phyloP scores from a whole-genome alignment of 2,329 filamentous ascomycete species.

The Arthrobotrys musiformis region DNA sequence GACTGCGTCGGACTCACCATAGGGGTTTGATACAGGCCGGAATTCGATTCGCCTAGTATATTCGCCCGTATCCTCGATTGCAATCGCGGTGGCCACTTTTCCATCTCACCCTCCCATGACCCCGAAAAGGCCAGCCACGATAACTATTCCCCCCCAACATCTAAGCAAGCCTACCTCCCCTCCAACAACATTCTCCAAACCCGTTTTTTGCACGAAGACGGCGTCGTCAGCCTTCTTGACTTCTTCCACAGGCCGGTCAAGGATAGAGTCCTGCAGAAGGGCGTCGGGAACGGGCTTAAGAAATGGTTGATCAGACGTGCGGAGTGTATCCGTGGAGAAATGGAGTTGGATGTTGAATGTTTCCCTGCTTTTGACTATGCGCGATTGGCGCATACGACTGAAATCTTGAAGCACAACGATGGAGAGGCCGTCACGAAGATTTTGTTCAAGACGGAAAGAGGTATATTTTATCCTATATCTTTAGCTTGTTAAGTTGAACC shows the following conservation, averaged over 20 bases:
- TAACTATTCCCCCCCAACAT: slow-evolving; percentile 69
- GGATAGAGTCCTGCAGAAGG: slow-evolving; percentile 67
- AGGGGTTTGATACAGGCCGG: slow-evolving; percentile 68
- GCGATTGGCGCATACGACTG: slow-evolving; percentile 71
- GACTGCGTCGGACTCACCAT: neutral
- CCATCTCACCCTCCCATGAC: slow-evolving; percentile 64
- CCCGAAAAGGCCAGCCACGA: slow-evolving; percentile 59
- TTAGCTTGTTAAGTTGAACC: neutral
- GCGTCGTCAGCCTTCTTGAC: slow-evolving; percentile 77
- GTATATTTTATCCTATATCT: neutral
- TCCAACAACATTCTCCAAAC: slow-evolving; percentile 80
- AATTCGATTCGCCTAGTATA: slow-evolving; percentile 80
- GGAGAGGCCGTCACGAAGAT: slow-evolving; percentile 42
- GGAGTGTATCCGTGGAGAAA: slow-evolving; percentile 75
- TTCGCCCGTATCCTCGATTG: slow-evolving; percentile 81
- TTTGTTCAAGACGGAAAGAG: slow-evolving; percentile 45
- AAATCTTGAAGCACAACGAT: slow-evolving; percentile 65
- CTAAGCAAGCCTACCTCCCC: slow-evolving; percentile 80
- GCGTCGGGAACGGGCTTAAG: slow-evolving; percentile 70
- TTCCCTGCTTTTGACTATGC: slow-evolving; percentile 80
- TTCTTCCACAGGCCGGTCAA: slow-evolving; percentile 79
- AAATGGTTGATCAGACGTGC: slow-evolving; percentile 77
- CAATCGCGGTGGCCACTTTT: slow-evolving; percentile 78
- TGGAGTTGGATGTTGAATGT: slow-evolving; percentile 75
- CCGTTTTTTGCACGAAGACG: slow-evolving; percentile 79